Base-by-base conservation (phyloP, 2,329 filamentous ascomycete genomes). In the Trichophyton mentagrophytes region DNA sequence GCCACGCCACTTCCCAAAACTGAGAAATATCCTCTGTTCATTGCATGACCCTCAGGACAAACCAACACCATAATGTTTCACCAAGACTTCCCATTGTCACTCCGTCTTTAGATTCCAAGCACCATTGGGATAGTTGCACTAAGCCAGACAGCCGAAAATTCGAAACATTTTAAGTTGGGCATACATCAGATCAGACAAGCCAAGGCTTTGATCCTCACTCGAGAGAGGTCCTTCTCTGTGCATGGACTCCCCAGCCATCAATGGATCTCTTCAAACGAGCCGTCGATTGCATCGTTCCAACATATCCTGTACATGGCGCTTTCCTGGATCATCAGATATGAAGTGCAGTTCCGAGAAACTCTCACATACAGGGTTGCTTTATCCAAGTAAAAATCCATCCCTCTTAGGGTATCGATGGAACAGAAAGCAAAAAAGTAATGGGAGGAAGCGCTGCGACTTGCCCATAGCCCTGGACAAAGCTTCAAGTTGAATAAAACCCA, bases 201-300 rank as follows among this genome's bases (percentile, higher is more conserved):
- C 89, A 79, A 90, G 85, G 79, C 89, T 90, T 90, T 95, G 89
- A 95, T 86, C 79, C 88, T 88, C 90, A 90, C 88, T 82, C 86
- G 72, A 84, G 88, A 90, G 89, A 90, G 88, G 88, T 90, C 89
- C 89, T 80, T 65, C 57, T 62, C 65, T 65, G 55, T 57, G 38
- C 55, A 57, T 57, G 22, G 8, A 11, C 11, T 57, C 55, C 27
- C 55, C 15, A 38, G 55, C 20, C 22, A 13, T 11, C 8, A 22
- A 22, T 8, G 22, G 11, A 13, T 7, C 49, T 20, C 47, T n/a
- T 15, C n/a, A 53, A n/a, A n/a, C 27, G 22, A 5, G 0, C 9
- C 49, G 13, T 30, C 5, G 2, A 22, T 53, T 15, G 22, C 22
- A 25, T 25, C 49, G 22, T 11, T 30, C 11, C 22, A n/a, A 30